Evolutionary conservation across 2,329 filamentous ascomycete species (phyloP), one percentile per base, ranked within the genome.

Genomic region (Penicillium janthinellum): DNA sequence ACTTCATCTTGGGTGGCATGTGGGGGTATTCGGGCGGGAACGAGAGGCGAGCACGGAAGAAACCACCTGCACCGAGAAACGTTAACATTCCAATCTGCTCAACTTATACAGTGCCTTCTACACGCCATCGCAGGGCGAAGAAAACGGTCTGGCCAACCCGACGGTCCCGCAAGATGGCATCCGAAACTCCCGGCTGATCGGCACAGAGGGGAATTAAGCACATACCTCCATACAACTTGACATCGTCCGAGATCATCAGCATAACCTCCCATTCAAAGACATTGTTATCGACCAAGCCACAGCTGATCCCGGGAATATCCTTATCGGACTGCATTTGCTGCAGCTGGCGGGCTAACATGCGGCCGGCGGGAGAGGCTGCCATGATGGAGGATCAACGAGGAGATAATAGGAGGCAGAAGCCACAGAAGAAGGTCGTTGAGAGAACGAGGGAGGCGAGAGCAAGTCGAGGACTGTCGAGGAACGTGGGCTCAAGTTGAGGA

Each of bases 221-320:
- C 55, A 59, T 79, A 94, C 93, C 93, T 70, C 93, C 93, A 70
- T 97, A 97, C 77, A 91, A 90, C 78, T 93, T 94, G 78, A 90
- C 93, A 73, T 96, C 92, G 70, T 97, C 93, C 63, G 87, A 92
- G 66, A 98, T 94, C 94, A 99, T 98, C 62, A 99, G 86, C 90
- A 97, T 96, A 20, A 98, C 92, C 77, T 98, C 93, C 95, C 95
- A 99, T 81, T 96, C 90, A 67, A 97, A 97, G 10, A 98, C 88
- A 74, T 96, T 90, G 75, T 90, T 90, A 70, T 89, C 88, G 54
- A 93, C 88, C 45, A 99, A 82, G 0, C 95, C 95, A 70, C 92
- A 96, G 63, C 92, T 97, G 72, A 98, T 96, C 55, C 94, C 95
- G 0, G 92, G 92, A 49, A 98, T 90, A 77, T 96, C 92, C 74